Evolutionary conservation across 768 basidiomycete species (phyloP).

Genomic region (Fomitopsis pulvina): DNA sequence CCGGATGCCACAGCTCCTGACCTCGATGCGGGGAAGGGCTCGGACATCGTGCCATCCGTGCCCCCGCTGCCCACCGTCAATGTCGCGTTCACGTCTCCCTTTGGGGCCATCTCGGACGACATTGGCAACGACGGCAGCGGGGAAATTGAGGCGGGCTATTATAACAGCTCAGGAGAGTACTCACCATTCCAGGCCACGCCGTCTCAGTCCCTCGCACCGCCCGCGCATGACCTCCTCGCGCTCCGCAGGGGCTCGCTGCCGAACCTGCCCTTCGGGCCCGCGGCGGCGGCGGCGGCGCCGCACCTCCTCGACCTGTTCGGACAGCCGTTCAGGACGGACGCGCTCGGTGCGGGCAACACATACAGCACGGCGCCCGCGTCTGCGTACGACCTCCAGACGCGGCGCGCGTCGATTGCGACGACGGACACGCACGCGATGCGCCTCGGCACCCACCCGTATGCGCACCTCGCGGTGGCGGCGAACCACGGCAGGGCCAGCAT

Average conservation of each 20-base stretch:
- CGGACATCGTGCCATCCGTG: neutral
- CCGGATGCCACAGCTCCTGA: neutral
- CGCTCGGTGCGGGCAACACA: constrained; percentile 2
- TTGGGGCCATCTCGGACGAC: neutral
- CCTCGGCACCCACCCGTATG: constrained; percentile 21
- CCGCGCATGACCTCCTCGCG: constrained; percentile 8
- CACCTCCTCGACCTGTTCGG: neutral
- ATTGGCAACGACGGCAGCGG: neutral
- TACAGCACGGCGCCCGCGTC: constrained; percentile 2
- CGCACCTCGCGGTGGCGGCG: constrained; percentile 17
- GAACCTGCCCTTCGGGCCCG: neutral
- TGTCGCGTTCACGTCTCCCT: neutral
- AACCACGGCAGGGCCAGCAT: constrained; percentile 9
- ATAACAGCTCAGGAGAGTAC: neutral
- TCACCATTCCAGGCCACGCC: neutral
- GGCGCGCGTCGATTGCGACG: constrained; percentile 18
- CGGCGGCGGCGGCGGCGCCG: constrained; percentile 1
- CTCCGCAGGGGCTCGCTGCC: constrained; percentile 14
- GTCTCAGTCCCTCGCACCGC: constrained; percentile 8
- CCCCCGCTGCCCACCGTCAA: neutral
- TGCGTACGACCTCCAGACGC: constrained; percentile 15
- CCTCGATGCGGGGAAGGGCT: neutral
- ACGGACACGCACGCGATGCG: constrained; percentile 7
- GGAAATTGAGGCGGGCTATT: neutral
- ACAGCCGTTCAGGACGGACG: neutral